Evolutionary conservation across 805 yeast genomes (phyloP).

Genomic region (Schwanniomyces vanrijiae): DNA sequence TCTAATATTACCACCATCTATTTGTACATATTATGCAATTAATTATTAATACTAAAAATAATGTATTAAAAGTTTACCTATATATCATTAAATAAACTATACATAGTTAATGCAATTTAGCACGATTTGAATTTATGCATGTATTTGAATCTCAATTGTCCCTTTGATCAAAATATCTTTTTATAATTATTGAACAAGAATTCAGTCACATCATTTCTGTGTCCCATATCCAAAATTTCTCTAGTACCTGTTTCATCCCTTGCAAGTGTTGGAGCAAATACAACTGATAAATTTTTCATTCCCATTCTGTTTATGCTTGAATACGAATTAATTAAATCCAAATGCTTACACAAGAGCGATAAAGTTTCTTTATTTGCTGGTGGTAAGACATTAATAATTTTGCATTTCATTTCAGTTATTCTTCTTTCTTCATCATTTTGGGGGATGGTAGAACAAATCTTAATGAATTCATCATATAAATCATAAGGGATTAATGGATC

Average conservation of each 20-base stretch:
- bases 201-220: constrained; percentile 76
- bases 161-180: constrained; percentile 26
- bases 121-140: neutral
- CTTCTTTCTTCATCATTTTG: constrained; percentile 26
- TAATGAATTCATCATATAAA: constrained; percentile 65
- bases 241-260: constrained; percentile 76
- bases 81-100: neutral
- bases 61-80: neutral
- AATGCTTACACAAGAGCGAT: constrained; percentile 59
- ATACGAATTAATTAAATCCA: constrained; percentile 55
- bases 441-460: constrained; percentile 40
- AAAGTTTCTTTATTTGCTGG: constrained; percentile 63
- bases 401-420: constrained; percentile 40
- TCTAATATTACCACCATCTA: neutral
- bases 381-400: constrained; percentile 58
- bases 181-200: constrained; percentile 55
- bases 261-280: constrained; percentile 91
- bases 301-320: constrained; percentile 75
- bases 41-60: neutral
- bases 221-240: constrained; percentile 83
- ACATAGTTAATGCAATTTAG: neutral
- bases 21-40: neutral
- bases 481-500: constrained; percentile 79
- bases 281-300: constrained; percentile 78
- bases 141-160: neutral